phyloP scores from a whole-genome alignment of 441 rosid species.

The Dalechampia spathulata region DNA sequence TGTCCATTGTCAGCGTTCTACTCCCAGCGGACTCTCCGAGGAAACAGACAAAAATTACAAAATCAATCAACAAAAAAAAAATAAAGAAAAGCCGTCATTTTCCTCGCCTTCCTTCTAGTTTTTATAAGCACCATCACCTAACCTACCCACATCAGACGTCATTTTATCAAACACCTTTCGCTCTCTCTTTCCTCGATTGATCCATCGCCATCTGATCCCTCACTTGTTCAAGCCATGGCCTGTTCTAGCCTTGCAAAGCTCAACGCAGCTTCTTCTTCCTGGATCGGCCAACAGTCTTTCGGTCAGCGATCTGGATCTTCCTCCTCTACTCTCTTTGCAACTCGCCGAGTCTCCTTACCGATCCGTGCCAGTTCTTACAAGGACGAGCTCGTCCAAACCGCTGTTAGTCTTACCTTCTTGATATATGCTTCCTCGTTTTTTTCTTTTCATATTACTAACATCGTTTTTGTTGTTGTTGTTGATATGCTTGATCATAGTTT shows the following conservation, averaged over 20 bases:
- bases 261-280: slow-evolving; percentile 50
- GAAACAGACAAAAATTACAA: too few relatives aligned
- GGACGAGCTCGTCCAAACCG: slow-evolving; percentile 87
- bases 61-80: too few relatives aligned
- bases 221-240: slow-evolving; percentile 45
- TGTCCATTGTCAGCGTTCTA: too few relatives aligned
- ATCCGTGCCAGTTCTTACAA: slow-evolving; percentile 70
- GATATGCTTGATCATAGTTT: background rate
- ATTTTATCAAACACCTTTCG: background rate
- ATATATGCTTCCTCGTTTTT: background rate
- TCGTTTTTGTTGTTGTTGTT: background rate
- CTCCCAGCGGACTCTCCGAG: too few relatives aligned
- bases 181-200: background rate
- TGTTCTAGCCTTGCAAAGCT: slow-evolving; percentile 59
- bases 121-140: too few relatives aligned
- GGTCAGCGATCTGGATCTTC: slow-evolving; percentile 26
- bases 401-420: slow-evolving; percentile 44
- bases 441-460: too few relatives aligned
- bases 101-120: too few relatives aligned
- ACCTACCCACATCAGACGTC: too few relatives aligned
- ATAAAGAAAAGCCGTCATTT: too few relatives aligned
- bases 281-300: slow-evolving; percentile 65
- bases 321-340: slow-evolving; percentile 38
- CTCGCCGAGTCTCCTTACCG: slow-evolving; percentile 59
- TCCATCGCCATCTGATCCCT: background rate